Conservation (phyloP, 2,329 filamentous ascomycete species). For the Trichoderma asperellum region DNA sequence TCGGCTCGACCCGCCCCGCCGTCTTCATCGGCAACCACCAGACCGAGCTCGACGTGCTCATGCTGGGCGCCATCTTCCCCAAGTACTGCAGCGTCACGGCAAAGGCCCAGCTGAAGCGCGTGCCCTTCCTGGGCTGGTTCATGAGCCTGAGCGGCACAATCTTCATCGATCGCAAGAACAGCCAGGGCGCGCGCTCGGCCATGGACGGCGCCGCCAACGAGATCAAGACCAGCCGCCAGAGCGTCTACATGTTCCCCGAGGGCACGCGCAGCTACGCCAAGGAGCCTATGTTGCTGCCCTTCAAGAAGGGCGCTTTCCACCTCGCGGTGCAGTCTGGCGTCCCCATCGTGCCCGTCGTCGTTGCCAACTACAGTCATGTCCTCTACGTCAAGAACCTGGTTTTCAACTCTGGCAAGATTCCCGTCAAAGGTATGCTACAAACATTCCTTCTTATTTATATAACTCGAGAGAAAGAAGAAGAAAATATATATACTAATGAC, state of each 20-base stretch:
- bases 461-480: neutral
- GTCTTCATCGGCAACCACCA: conserved; percentile 96
- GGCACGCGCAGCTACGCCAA: conserved; percentile 89
- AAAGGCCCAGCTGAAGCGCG: conserved; percentile 78
- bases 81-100: conserved; percentile 91
- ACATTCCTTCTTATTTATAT: too few relatives aligned
- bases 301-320: conserved; percentile 99
- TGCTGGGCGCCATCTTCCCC: conserved; percentile 88
- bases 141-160: conserved; percentile 86
- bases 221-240: conserved; percentile 74
- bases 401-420: conserved; percentile 72
- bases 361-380: conserved; percentile 78
- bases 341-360: conserved; percentile 84
- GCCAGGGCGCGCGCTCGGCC: conserved; percentile 77
- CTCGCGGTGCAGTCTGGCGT: conserved; percentile 92
- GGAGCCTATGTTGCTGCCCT: conserved; percentile 82
- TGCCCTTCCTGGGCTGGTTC: conserved; percentile 93
- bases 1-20: conserved; percentile 72
- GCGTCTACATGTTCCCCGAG: conserved; percentile 87
- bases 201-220: conserved; percentile 82
- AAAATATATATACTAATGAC: neutral
- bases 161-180: conserved; percentile 92
- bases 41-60: conserved; percentile 90
- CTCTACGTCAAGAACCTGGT: conserved; percentile 65
- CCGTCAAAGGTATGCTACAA: conserved; percentile 65